phyloP scores from a whole-genome alignment of 768 basidiomycete species.

The Russula compacta region DNA sequence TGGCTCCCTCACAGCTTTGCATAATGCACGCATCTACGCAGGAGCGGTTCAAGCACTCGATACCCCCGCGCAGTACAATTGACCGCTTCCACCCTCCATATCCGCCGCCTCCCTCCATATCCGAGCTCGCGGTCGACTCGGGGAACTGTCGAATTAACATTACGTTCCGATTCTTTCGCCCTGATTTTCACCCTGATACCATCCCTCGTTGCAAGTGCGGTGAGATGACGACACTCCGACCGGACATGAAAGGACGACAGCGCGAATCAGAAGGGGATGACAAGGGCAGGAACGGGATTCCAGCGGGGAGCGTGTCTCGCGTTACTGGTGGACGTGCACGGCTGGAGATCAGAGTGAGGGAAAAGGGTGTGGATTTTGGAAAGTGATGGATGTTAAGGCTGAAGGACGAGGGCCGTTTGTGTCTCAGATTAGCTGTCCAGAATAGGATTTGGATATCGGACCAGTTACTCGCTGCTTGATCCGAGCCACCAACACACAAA shows the following conservation, averaged over 20 bases:
- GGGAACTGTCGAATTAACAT: conserved; percentile 49
- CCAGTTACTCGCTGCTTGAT: not conserved
- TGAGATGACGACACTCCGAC: conserved; percentile 57
- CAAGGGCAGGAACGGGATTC: conserved; percentile 10
- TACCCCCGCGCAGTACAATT: conserved; percentile 61
- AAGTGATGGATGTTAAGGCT: conserved; percentile 54
- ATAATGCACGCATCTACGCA: conserved; percentile 86
- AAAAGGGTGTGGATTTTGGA: conserved; percentile 72
- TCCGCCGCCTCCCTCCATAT: conserved; percentile 24
- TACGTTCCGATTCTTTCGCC: conserved; percentile 80
- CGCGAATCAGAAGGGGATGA: conserved; percentile 6
- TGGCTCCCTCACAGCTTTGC: conserved; percentile 39
- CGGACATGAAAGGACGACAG: conserved; percentile 71
- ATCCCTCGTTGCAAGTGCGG: conserved; percentile 70
- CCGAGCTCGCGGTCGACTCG: conserved; percentile 19
- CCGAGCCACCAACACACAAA: not conserved
- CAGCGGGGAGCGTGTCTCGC: conserved; percentile 31
- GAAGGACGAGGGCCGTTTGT: conserved; percentile 55
- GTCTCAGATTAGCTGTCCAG: conserved; percentile 19
- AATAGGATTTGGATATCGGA: not conserved
- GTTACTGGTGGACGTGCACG: conserved; percentile 77
- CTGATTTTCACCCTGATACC: conserved; percentile 59
- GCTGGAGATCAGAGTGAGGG: conserved; percentile 79
- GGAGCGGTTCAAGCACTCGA: conserved; percentile 72
- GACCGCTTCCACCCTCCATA: conserved; percentile 62